Evolutionary conservation across 305 asterid genomes (phyloP), one percentile per base, ranked within the genome.

Genomic region (Rubia tinctorum): DNA sequence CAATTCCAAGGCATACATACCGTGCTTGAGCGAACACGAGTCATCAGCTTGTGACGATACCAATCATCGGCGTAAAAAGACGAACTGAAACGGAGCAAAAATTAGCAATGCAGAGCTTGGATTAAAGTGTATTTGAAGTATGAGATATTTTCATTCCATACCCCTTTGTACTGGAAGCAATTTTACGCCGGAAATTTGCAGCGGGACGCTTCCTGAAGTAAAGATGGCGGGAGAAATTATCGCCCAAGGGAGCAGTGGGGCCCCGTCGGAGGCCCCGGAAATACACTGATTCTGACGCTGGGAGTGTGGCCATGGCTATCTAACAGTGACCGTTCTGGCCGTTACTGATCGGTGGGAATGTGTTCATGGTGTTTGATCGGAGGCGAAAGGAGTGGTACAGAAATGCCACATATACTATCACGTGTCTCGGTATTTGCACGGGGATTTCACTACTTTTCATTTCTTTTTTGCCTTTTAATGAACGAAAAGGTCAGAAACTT

Each of bases 201-300:
- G 80, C 62, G 60, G 76, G 72, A 56, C 39, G 84, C 73, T 66
- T 75, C 75, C 68, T 77, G 65, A 72, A 53, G 72, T 20, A 37
- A 25, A 60, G 71, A 66, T 62, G 56, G 68, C 69, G 68, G 77
- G 40, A 67, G 61, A 27, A 49, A 49, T 68, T 22, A 39, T 18
- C 49, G 45, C 76, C 72, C 17, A 68, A 51, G 43, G 75, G 75
- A 51, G 43, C 68, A 22, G 8, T 44, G 62, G 71, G 67, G 34
- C 71, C 71, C 43, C 69, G 60, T 40, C 49, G 30, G 72, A 39
- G 37, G 76, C 70, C 66, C 66, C 80, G 34, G 69, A 68, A 56
- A n/a, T 59, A 53, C 42, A 71, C 73, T 14, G 79, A 73, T 69
- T 83, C 84, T 40, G 82, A 55, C 61, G 73, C 76, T 64, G 76